These are phyloP conservation scores for Chlamydomonas incerta DNA, from an alignment of 139 green algal genomes.

Conservation along the genomic window DNA sequence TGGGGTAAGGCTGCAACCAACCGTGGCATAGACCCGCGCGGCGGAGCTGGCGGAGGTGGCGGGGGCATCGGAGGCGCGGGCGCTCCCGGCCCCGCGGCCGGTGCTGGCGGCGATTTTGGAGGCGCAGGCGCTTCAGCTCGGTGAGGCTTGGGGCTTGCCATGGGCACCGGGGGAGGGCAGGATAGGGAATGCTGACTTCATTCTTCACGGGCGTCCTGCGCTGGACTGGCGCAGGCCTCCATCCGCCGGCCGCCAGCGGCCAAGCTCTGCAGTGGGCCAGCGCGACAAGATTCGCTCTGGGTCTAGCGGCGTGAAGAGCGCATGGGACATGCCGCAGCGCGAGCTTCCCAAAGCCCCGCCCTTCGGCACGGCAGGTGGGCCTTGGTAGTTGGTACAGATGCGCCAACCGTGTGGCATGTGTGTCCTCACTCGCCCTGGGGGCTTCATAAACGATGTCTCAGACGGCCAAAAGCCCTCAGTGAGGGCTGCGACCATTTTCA, in stretches of 20 bases:
- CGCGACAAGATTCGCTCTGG: slow-evolving; percentile 35
- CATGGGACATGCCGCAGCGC: slow-evolving; percentile 49
- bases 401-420: too few relatives aligned
- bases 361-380: slow-evolving; percentile 4
- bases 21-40: slow-evolving; percentile 10
- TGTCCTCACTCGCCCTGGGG: too few relatives aligned
- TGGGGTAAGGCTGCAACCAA: slow-evolving; percentile 53
- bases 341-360: slow-evolving; percentile 40
- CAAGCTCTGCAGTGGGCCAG: not conserved
- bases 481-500: too few relatives aligned
- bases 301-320: slow-evolving; percentile 40
- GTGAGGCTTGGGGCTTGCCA: too few relatives aligned
- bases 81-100: not conserved
- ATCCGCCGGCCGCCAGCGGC: not conserved
- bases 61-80: not conserved
- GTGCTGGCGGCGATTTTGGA: not conserved
- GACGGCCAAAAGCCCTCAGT: too few relatives aligned
- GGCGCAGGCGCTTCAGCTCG: not conserved
- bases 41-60: not conserved
- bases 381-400: not conserved
- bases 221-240: not conserved
- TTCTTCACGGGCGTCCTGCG: too few relatives aligned
- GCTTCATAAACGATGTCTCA: too few relatives aligned
- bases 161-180: too few relatives aligned
- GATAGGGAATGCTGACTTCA: too few relatives aligned